A percentile compares a stretch with the other conserved stretches of the same genome.
These are phyloP conservation scores for Odontarrhena argentea DNA, from an alignment of 345 rosid genomes.

Conservation along the genomic window DNA sequence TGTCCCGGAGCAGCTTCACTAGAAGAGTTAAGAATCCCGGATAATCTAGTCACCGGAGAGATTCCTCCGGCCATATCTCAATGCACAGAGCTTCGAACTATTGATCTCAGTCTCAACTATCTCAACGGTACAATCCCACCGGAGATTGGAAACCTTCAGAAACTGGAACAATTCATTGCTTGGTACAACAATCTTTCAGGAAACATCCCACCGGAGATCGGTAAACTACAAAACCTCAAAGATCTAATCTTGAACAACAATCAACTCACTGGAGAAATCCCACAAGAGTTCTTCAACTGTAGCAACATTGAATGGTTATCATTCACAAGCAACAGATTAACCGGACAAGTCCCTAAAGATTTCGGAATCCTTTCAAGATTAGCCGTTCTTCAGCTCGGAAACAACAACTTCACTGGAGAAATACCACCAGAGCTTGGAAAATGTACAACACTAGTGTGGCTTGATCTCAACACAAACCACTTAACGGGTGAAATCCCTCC, in stretches of 20 bases:
- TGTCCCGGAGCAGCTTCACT: constrained; percentile 82
- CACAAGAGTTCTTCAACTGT: constrained; percentile 73
- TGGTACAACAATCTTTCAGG: constrained; percentile 92
- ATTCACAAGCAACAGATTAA: constrained; percentile 74
- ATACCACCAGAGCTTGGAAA: constrained; percentile 84
- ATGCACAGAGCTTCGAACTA: constrained; percentile 69
- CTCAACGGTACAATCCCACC: constrained; percentile 82
- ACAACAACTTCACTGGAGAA: constrained; percentile 83
- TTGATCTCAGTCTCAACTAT: constrained; percentile 86
- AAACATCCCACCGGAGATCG: constrained; percentile 70
- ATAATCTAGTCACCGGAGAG: constrained; percentile 69
- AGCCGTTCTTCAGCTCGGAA: constrained; percentile 91
- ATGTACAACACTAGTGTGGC: constrained; percentile 89
- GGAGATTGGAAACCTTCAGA: constrained; percentile 72
- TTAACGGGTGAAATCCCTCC: constrained; percentile 91
- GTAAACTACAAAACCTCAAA: constrained; percentile 70
- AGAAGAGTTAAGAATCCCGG: constrained; percentile 82
- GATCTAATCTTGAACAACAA: constrained; percentile 87
- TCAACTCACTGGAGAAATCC: constrained; percentile 76
- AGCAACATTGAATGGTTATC: constrained; percentile 94
- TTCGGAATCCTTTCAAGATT: constrained; percentile 69
- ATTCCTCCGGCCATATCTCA: constrained; percentile 75
- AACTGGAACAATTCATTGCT: constrained; percentile 87
- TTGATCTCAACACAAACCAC: constrained; percentile 84
- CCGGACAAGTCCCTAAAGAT: constrained; percentile 66